These are phyloP conservation scores for Entrophospora sp. DNA, from an alignment of 192 early-diverging fungal species.

Conservation along the genomic window DNA sequence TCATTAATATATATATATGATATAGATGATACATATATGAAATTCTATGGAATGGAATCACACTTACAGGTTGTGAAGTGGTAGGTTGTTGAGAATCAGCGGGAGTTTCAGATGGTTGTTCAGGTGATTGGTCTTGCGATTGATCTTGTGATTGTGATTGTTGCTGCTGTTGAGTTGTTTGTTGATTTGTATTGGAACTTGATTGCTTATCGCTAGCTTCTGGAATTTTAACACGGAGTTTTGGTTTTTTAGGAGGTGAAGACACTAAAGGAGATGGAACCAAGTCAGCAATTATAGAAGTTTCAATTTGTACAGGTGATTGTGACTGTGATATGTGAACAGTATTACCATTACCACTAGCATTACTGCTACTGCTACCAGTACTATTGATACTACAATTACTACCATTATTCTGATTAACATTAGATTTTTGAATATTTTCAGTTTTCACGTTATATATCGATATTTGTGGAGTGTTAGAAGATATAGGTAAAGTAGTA, in stretches of 20 bases:
- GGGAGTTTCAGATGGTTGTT: too few species aligned
- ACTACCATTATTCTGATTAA: not conserved
- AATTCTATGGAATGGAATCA: not conserved
- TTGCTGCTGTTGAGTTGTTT: not conserved
- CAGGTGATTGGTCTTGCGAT: not conserved
- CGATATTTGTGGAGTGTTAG: too few species aligned
- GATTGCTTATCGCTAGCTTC: constrained; percentile 3
- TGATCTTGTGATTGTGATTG: not conserved
- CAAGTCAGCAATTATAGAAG: not conserved
- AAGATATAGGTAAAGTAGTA: too few species aligned
- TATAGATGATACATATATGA: not conserved
- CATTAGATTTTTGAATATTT: too few species aligned
- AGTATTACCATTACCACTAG: too few species aligned
- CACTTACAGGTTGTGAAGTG: not conserved
- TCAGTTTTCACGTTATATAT: too few species aligned
- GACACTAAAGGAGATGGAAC: constrained; percentile 15
- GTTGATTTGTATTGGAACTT: not conserved
- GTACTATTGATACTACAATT: too few species aligned
- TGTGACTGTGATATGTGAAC: too few species aligned
- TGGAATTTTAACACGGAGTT: constrained; percentile 21
- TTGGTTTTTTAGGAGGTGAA: constrained; percentile 23
- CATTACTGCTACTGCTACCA: too few species aligned
- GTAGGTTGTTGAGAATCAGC: constrained; percentile 5
- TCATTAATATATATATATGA: not conserved
- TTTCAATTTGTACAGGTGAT: not conserved